Percentiles rank a stretch among this genome's conserved stretches.
These are phyloP conservation scores for Irpex sp. DNA, from an alignment of 1,284 basidiomycete genomes.

Conservation along the genomic window DNA sequence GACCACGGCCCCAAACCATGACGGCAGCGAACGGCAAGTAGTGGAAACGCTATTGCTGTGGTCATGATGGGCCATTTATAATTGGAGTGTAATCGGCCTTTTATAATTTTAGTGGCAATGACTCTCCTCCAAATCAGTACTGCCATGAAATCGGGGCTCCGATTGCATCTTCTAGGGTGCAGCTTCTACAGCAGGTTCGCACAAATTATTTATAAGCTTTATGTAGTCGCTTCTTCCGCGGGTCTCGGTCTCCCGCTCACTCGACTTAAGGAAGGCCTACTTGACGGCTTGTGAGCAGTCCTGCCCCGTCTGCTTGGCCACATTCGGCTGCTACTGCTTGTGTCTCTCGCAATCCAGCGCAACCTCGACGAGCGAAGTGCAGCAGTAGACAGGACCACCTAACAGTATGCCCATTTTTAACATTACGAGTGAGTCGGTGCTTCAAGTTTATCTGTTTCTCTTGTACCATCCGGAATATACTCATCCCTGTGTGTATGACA, in stretches of 20 bases:
- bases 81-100: no score
- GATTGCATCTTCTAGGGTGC: not conserved
- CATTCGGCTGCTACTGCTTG: not conserved
- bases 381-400: not conserved
- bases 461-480: no score
- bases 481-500: not conserved
- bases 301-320: not conserved
- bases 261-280: not conserved
- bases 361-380: no score
- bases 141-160: not conserved
- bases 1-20: not conserved
- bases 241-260: not conserved
- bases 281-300: no score
- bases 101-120: not conserved
- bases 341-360: not conserved
- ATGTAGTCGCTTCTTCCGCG: not conserved
- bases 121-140: not conserved
- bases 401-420: conserved; percentile 10
- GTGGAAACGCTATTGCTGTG: not conserved
- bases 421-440: conserved; percentile 4
- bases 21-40: not conserved
- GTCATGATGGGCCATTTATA: not conserved
- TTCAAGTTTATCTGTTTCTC: no score
- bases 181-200: no score
- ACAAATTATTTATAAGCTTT: no score